Base-by-base conservation (phyloP, 2,329 filamentous ascomycete genomes). In the Talaromyces amestolkiae region DNA sequence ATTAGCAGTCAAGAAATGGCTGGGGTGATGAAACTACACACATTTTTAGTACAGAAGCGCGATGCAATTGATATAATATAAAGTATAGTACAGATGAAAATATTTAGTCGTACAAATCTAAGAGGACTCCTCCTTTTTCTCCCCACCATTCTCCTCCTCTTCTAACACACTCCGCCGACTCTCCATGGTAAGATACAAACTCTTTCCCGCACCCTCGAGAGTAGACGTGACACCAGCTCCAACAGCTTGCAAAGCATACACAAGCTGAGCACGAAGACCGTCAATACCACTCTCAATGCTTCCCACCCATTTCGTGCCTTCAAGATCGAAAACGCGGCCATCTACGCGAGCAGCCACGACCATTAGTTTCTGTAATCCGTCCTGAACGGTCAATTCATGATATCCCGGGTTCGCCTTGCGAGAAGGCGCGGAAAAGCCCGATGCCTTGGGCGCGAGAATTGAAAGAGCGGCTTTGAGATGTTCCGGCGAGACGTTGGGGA, bases 301-400 rank as follows among this genome's bases (percentile, higher is more conserved):
- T 65, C 92, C 86, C 53, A 89, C 84, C 89, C 89, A 91, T 73
- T 84, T 87, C 33, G 84, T 83, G 63, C 91, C 90, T 11, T 89
- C 87, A 56, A 86, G 78, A 74, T 97, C 93, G 72, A 97, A 93
- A 37, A 92, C 87, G 77, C 88, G 89, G 68, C 91, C 91, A 74
- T 99, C 95, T 35, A 97, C 86, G 61, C 95, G 85, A 15, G 93
- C 93, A 62, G 93, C 95, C 15, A 99, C 81, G 39, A 99, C 80
- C 76, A 96, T 83, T 68, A 99, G 80, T 81, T 99, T 99, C 73
- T 92, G 88, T 70, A 99, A 77, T 8, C 91, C 95, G 69, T 82
- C 86, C 78, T 97, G 93, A 63, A 94, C 91, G 1, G 84, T 78
- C 0, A 87, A 84, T 64, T 97, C 94, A 76, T 96, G 86, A 79